Evolutionary conservation across 2,329 filamentous ascomycete species (phyloP).

Genomic region (Pseudovirgaria hyperparasitica): DNA sequence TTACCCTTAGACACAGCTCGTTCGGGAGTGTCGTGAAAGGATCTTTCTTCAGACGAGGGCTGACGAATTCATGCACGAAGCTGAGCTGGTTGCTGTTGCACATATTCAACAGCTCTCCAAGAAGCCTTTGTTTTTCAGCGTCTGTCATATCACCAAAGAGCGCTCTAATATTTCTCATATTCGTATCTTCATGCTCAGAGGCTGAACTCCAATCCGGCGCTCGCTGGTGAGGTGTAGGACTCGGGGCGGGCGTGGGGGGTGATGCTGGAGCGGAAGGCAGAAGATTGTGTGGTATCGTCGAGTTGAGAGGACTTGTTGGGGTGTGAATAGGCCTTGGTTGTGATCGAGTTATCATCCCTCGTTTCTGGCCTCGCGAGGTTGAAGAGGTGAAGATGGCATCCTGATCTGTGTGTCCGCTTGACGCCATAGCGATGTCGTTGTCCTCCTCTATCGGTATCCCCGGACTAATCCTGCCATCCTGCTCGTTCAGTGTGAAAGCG

Average conservation of each 20-base stretch:
- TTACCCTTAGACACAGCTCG: slow-evolving; percentile 78
- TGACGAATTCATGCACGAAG: slow-evolving; percentile 93
- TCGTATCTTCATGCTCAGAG: slow-evolving; percentile 69
- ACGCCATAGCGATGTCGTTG: slow-evolving; percentile 22
- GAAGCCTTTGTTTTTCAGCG: slow-evolving; percentile 63
- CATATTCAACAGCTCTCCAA: slow-evolving; percentile 81
- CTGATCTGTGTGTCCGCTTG: slow-evolving; percentile 12
- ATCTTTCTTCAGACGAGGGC: slow-evolving; percentile 87
- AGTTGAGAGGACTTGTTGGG: slow-evolving; percentile 34
- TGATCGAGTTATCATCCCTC: slow-evolving; percentile 27
- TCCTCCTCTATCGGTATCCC: slow-evolving; percentile 18
- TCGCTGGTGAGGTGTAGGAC: slow-evolving; percentile 49
- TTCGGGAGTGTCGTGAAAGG: slow-evolving; percentile 87
- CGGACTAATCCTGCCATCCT: slow-evolving; percentile 11
- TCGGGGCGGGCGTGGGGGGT: slow-evolving; percentile 54
- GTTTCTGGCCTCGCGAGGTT: slow-evolving; percentile 21
- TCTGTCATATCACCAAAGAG: slow-evolving; percentile 69
- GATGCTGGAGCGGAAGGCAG: slow-evolving; percentile 52
- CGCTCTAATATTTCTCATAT: slow-evolving; percentile 64
- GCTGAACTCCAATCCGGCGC: slow-evolving; percentile 65
- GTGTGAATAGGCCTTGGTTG: slow-evolving; percentile 35
- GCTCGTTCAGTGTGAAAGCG: slow-evolving; percentile 16
- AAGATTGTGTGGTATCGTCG: slow-evolving; percentile 45
- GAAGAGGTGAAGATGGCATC: slow-evolving; percentile 23
- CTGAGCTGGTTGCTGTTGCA: slow-evolving; percentile 92